phyloP scores from a whole-genome alignment of 2,329 filamentous ascomycete genomes.

The Colletotrichum endophyticum region DNA sequence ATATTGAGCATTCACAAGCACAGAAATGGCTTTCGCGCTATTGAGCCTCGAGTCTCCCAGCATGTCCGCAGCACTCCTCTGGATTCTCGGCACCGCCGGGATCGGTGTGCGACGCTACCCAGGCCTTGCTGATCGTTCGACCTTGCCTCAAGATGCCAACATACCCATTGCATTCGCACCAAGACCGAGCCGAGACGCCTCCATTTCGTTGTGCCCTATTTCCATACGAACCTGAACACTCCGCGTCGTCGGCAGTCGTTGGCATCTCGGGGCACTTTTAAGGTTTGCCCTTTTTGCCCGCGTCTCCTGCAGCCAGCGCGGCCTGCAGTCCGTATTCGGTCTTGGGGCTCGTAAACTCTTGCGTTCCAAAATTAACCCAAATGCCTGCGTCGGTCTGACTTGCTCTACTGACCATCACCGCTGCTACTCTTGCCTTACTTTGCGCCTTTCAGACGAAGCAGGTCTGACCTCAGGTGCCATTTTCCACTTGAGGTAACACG shows the following conservation, averaged over 20 bases:
- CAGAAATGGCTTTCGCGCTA: background rate
- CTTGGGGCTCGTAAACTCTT: background rate
- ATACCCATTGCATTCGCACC: background rate
- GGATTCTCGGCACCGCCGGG: background rate
- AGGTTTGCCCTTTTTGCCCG: background rate
- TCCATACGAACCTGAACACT: background rate
- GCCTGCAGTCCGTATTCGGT: background rate
- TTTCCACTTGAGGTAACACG: background rate
- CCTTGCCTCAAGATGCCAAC: background rate
- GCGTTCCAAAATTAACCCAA: background rate
- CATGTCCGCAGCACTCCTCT: background rate
- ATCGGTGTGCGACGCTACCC: background rate
- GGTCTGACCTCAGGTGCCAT: background rate
- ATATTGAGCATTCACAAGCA: background rate
- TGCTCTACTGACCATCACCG: background rate
- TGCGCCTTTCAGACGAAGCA: background rate
- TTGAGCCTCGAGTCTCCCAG: background rate
- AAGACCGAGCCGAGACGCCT: background rate
- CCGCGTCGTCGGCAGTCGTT: background rate
- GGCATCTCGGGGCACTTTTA: background rate
- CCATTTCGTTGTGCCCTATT: background rate
- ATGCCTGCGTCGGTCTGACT: background rate
- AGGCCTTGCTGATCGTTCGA: background rate
- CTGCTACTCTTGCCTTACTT: background rate
- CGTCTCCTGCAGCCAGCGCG: background rate